Conservation (phyloP, 1,284 basidiomycete genomes). For the Tilletia horrida region DNA sequence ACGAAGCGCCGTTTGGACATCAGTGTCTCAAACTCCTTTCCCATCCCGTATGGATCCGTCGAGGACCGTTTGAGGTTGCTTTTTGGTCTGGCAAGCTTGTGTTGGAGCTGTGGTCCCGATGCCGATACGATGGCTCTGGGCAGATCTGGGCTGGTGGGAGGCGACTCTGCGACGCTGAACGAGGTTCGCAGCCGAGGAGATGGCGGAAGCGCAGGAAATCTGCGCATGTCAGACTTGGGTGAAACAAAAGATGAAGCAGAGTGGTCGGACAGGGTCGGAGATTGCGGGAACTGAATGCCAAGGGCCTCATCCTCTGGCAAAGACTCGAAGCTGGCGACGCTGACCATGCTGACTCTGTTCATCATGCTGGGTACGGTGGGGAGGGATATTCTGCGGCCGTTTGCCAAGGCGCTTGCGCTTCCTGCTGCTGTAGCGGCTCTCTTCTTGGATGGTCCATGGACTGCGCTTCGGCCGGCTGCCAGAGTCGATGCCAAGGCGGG, state of each 20-base stretch:
- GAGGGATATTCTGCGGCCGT: conserved; percentile 34
- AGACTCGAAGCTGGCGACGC: conserved; percentile 45
- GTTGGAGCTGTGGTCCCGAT: background rate
- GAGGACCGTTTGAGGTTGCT: conserved; percentile 13
- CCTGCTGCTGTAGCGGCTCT: background rate
- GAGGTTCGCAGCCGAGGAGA: conserved; percentile 5
- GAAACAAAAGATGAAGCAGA: background rate
- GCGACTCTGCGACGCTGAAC: conserved; percentile 1
- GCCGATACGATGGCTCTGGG: background rate
- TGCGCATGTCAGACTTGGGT: background rate
- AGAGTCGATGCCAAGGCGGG: conserved; percentile 41
- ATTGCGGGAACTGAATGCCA: background rate
- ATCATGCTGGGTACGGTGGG: conserved; percentile 35
- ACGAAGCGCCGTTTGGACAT: conserved; percentile 23
- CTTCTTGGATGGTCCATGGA: background rate
- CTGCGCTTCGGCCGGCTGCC: conserved; percentile 25
- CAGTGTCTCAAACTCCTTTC: conserved; percentile 7
- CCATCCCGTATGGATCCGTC: conserved; percentile 19
- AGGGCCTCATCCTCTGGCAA: conserved; percentile 41
- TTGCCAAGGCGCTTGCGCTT: background rate
- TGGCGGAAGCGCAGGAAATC: conserved; percentile 11
- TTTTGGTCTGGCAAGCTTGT: background rate
- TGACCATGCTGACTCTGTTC: conserved; percentile 38
- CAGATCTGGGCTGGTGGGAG: conserved; percentile 2
- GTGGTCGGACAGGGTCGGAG: conserved; percentile 11